A percentile compares a stretch with the other conserved stretches of the same genome.
Evolutionary conservation across 2,329 filamentous ascomycete species (phyloP).

Genomic region (Penicillium thymicola): DNA sequence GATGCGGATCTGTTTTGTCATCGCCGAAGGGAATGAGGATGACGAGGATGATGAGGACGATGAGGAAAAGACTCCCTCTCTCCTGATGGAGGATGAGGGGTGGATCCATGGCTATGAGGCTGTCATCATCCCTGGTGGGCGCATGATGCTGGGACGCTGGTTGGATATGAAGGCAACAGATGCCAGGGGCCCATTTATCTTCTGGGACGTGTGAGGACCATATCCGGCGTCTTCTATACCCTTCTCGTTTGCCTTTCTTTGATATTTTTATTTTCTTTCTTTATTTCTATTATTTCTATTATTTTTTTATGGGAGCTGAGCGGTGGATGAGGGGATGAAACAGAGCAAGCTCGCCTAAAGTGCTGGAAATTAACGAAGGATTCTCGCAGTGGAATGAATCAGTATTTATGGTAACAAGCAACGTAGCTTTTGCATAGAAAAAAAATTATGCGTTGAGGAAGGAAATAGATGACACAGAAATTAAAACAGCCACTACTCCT

Average conservation of each 20-base stretch:
- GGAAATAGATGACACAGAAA: constrained; percentile 16
- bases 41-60: background rate
- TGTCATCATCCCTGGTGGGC: constrained; percentile 46
- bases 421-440: background rate
- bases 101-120: constrained; percentile 49
- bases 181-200: constrained; percentile 31
- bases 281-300: background rate
- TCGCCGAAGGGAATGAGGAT: constrained; percentile 22
- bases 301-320: background rate
- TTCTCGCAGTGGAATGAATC: background rate
- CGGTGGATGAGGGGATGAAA: background rate
- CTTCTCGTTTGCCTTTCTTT: background rate
- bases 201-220: constrained; percentile 26
- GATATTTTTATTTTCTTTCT: background rate
- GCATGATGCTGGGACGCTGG: constrained; percentile 52
- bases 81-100: constrained; percentile 20
- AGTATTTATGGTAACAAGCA: background rate
- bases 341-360: background rate
- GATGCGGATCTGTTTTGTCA: constrained; percentile 37
- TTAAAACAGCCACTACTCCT: constrained; percentile 58
- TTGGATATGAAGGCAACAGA: constrained; percentile 23
- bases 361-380: background rate
- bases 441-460: constrained; percentile 14
- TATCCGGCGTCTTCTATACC: background rate
- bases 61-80: background rate